These are phyloP conservation scores for Carnegiea gigantea DNA, from an alignment of 179 eudicot species.

Conservation along the genomic window DNA sequence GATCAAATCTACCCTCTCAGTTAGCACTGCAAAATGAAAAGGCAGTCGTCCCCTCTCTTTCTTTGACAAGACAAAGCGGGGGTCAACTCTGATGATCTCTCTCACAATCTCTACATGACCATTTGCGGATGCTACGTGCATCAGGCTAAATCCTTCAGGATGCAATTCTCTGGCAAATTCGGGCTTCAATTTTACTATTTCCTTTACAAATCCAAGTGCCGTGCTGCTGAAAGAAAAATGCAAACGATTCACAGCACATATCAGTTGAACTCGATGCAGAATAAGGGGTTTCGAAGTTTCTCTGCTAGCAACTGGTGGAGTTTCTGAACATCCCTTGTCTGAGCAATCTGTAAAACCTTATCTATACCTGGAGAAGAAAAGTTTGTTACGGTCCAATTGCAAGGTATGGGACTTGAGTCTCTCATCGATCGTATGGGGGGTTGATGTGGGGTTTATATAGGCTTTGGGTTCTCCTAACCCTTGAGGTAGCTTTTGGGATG, in stretches of 20 bases:
- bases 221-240: slow-evolving; percentile 30
- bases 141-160: slow-evolving; percentile 34
- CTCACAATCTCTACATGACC: slow-evolving; percentile 33
- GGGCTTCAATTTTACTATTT: slow-evolving; percentile 25
- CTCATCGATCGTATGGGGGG: too few relatives aligned
- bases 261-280: slow-evolving; percentile 22
- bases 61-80: slow-evolving; percentile 24
- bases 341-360: slow-evolving; percentile 25
- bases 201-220: slow-evolving; percentile 31
- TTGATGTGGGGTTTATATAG: too few relatives aligned
- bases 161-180: slow-evolving; percentile 32
- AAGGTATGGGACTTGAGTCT: too few relatives aligned
- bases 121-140: slow-evolving; percentile 39
- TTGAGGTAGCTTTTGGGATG: too few relatives aligned
- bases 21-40: slow-evolving; percentile 37
- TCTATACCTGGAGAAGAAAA: slow-evolving; percentile 20
- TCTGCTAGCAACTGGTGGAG: slow-evolving; percentile 20
- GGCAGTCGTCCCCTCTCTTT: slow-evolving; percentile 34
- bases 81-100: slow-evolving; percentile 33
- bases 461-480: too few relatives aligned
- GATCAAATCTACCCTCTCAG: slow-evolving; percentile 33
- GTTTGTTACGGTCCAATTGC: too few relatives aligned
- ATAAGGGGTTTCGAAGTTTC: slow-evolving; percentile 25
- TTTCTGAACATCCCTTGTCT: slow-evolving; percentile 22
- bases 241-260: slow-evolving; percentile 30